Percentiles rank a stretch among this genome's conserved stretches.
Conservation (phyloP, 2,329 filamentous ascomycete genomes). For the Cryphonectria carpinicola region DNA sequence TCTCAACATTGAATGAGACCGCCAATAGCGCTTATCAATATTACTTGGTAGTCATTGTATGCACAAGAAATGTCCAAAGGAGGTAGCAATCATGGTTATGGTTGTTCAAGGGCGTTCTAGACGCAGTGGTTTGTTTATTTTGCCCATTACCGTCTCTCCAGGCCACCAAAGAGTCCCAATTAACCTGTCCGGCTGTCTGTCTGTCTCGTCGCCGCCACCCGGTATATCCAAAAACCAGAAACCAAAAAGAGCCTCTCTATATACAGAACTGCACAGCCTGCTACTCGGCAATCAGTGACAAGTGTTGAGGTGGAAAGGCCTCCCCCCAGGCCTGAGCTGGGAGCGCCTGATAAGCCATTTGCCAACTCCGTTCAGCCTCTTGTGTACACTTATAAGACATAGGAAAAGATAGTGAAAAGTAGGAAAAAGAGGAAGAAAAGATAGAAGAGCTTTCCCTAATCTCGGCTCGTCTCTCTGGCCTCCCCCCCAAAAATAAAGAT, state of each 20-base stretch:
- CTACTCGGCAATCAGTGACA: background rate
- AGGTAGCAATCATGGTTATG: too few relatives aligned
- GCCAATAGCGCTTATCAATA: too few relatives aligned
- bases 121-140: background rate
- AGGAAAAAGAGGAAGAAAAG: conserved; percentile 30
- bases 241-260: background rate
- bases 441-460: background rate
- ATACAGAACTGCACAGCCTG: background rate
- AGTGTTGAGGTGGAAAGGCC: background rate
- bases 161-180: background rate
- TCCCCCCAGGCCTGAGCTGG: background rate
- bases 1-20: background rate
- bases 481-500: background rate
- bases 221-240: background rate
- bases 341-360: conserved; percentile 3
- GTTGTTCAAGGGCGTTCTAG: background rate
- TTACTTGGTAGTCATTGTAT: too few relatives aligned
- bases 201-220: conserved; percentile 3
- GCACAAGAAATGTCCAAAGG: too few relatives aligned
- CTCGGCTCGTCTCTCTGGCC: background rate
- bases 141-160: background rate
- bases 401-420: background rate
- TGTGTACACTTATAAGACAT: background rate
- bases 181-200: background rate
- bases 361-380: conserved; percentile 2